Conservation (phyloP, 176 grass and related monocot genomes). For the Oryza punctata region DNA sequence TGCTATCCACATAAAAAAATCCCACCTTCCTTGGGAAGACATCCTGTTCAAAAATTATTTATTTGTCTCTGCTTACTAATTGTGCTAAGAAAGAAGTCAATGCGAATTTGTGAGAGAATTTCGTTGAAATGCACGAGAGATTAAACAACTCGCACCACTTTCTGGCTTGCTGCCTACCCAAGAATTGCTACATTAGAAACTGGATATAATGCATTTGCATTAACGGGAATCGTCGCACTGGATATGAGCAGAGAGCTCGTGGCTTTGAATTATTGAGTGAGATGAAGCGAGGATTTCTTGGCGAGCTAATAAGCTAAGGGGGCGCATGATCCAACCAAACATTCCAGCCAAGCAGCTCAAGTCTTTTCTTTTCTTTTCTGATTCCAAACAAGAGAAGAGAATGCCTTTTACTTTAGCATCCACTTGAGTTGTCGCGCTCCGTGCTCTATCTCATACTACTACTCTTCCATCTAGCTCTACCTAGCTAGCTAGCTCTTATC, state of each 20-base stretch:
- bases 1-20: constrained; percentile 30
- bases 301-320: neutral
- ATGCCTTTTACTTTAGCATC: neutral
- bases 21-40: neutral
- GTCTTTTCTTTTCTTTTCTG: constrained; percentile 19
- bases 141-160: neutral
- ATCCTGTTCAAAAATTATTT: neutral
- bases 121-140: neutral
- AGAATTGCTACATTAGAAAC: neutral
- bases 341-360: constrained; percentile 38
- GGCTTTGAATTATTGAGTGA: constrained; percentile 38
- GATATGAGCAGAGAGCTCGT: constrained; percentile 14
- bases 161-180: neutral
- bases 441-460: neutral
- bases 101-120: constrained; percentile 6
- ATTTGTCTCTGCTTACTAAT: neutral
- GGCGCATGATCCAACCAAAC: constrained; percentile 42
- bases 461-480: constrained; percentile 9
- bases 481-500: neutral
- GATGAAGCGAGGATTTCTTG: neutral
- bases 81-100: neutral
- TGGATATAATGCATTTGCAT: neutral
- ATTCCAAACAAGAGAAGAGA: neutral
- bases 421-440: constrained; percentile 19
- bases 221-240: constrained; percentile 5